These are phyloP conservation scores for Aspergillus bombycis DNA, from an alignment of 2,329 filamentous ascomycete species.

Conservation along the genomic window DNA sequence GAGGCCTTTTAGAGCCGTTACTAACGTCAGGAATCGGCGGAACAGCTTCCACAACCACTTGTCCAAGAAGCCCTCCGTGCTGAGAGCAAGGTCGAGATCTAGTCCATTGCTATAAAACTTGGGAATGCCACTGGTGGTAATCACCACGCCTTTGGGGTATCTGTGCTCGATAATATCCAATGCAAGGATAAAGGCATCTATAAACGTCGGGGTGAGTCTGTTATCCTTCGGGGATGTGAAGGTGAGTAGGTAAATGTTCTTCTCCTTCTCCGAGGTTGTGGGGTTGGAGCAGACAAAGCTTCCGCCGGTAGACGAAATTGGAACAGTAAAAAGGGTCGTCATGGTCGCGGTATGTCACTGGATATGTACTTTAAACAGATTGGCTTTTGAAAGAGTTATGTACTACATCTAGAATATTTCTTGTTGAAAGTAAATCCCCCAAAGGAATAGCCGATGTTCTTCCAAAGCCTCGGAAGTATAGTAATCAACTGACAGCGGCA, in stretches of 20 bases:
- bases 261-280: conserved; percentile 42
- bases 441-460: neutral
- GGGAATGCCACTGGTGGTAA: conserved; percentile 73
- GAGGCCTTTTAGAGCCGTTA: neutral
- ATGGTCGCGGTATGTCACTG: conserved; percentile 21
- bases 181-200: conserved; percentile 67
- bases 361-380: neutral
- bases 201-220: conserved; percentile 70
- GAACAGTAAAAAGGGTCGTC: conserved; percentile 61
- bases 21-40: conserved; percentile 63
- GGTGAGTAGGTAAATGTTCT: conserved; percentile 70
- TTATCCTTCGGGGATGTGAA: conserved; percentile 75
- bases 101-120: conserved; percentile 87
- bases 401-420: neutral
- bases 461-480: neutral
- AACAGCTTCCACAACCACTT: conserved; percentile 67
- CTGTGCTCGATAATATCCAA: conserved; percentile 75
- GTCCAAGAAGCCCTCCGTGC: conserved; percentile 64
- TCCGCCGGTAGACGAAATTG: conserved; percentile 59
- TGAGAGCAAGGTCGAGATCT: conserved; percentile 70
- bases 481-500: neutral
- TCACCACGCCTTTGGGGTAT: conserved; percentile 70
- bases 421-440: neutral
- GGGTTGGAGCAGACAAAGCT: conserved; percentile 66
- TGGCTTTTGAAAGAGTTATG: neutral